phyloP scores from a whole-genome alignment of 208 protist genomes.

The Trypanosoma brucei region DNA sequence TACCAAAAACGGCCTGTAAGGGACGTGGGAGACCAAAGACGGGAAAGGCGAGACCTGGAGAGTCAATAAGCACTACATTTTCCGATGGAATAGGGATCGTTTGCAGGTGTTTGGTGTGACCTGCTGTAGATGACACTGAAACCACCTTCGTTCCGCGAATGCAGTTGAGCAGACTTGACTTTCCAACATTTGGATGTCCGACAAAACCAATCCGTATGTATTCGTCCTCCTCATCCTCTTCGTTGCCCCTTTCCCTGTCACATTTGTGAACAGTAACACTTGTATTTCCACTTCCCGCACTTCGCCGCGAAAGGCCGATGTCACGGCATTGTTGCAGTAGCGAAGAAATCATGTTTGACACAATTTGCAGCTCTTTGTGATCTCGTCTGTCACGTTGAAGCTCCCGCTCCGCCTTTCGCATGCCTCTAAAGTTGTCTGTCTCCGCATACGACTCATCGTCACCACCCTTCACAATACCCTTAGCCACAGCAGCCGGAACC shows the following conservation, averaged over 20 bases:
- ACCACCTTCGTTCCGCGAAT: conserved; percentile 95
- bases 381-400: conserved; percentile 43
- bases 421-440: conserved; percentile 70
- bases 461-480: conserved; percentile 9
- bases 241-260: not conserved
- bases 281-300: conserved; percentile 8
- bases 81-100: conserved; percentile 90
- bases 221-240: not conserved
- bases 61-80: conserved; percentile 90
- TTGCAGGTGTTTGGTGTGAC: conserved; percentile 97
- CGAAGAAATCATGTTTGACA: conserved; percentile 59
- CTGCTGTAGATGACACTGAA: conserved; percentile 90
- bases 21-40: conserved; percentile 63
- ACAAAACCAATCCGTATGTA: conserved; percentile 80
- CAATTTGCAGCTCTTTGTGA: conserved; percentile 56
- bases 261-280: not conserved
- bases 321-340: conserved; percentile 48
- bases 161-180: conserved; percentile 95
- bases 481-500: conserved; percentile 20
- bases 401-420: conserved; percentile 49
- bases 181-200: conserved; percentile 94
- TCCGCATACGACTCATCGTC: conserved; percentile 31
- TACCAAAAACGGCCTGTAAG: conserved; percentile 92
- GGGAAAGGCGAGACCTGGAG: conserved; percentile 93
- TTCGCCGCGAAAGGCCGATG: conserved; percentile 11